Evolutionary conservation across 305 asterid genomes (phyloP).

Genomic region (Rubia peregrina): DNA sequence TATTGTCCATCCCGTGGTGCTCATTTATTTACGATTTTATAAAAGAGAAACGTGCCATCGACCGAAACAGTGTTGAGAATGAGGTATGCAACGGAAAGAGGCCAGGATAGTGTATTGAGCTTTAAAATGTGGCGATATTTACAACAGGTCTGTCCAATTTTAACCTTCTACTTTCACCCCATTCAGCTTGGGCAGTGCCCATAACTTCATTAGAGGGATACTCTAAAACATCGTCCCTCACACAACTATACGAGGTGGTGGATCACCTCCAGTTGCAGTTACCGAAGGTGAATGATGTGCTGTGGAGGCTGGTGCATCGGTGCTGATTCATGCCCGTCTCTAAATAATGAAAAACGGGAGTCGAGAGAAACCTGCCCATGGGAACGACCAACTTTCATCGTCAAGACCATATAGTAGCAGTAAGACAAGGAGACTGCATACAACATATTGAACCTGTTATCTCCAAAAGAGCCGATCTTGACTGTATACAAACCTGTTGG

Average conservation of each 20-base stretch:
- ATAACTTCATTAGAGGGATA: not conserved
- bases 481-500: constrained; percentile 34
- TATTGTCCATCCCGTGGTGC: too few relatives aligned
- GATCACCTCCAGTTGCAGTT: not conserved
- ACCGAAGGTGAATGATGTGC: constrained; percentile 30
- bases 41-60: too few relatives aligned
- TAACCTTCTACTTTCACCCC: not conserved
- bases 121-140: too few relatives aligned
- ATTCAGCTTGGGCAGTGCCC: not conserved
- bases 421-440: not conserved
- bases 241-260: not conserved
- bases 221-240: not conserved
- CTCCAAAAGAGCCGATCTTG: not conserved
- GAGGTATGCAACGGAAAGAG: too few relatives aligned
- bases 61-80: too few relatives aligned
- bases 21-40: too few relatives aligned
- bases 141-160: not conserved
- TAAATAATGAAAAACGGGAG: constrained; percentile 14
- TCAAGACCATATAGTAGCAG: not conserved
- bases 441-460: not conserved
- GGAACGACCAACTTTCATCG: not conserved
- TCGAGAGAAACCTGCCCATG: constrained; percentile 31
- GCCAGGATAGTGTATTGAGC: too few relatives aligned
- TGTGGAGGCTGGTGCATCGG: constrained; percentile 30
- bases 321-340: constrained; percentile 31